Percentiles rank a stretch among this genome's conserved stretches.
Conservation (phyloP, 164 flowering plant genomes). For the Umbellularia californica region DNA sequence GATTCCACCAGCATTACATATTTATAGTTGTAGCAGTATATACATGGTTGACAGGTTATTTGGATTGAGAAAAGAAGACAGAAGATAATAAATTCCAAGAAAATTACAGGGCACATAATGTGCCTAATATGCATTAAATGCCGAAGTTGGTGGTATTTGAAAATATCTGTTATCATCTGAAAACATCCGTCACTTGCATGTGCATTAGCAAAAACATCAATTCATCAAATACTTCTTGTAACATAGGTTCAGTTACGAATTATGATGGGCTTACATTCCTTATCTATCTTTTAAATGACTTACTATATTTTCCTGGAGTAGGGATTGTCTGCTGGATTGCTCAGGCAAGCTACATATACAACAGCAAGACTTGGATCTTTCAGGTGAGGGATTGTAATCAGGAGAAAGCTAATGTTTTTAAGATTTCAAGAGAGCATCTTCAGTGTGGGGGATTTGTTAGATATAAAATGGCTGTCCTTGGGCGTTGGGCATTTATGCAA, state of each 20-base stretch:
- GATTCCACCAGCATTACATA: too few relatives aligned
- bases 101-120: too few relatives aligned
- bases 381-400: slow-evolving; percentile 32
- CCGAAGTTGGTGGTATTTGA: too few relatives aligned
- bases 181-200: background rate
- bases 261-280: background rate
- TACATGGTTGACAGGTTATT: too few relatives aligned
- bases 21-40: too few relatives aligned
- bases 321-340: slow-evolving; percentile 93
- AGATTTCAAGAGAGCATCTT: background rate
- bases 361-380: slow-evolving; percentile 96
- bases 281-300: background rate
- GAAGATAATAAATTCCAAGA: too few relatives aligned
- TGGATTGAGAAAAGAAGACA: too few relatives aligned
- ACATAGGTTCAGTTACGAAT: background rate
- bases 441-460: background rate
- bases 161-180: too few relatives aligned
- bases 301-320: slow-evolving; percentile 21
- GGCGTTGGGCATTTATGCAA: too few relatives aligned
- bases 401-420: background rate
- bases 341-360: slow-evolving; percentile 96
- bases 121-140: too few relatives aligned
- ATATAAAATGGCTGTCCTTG: too few relatives aligned
- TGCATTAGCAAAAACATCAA: background rate
- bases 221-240: background rate